phyloP scores from a whole-genome alignment of 345 rosid genomes.

The Gossypium thurberi region DNA sequence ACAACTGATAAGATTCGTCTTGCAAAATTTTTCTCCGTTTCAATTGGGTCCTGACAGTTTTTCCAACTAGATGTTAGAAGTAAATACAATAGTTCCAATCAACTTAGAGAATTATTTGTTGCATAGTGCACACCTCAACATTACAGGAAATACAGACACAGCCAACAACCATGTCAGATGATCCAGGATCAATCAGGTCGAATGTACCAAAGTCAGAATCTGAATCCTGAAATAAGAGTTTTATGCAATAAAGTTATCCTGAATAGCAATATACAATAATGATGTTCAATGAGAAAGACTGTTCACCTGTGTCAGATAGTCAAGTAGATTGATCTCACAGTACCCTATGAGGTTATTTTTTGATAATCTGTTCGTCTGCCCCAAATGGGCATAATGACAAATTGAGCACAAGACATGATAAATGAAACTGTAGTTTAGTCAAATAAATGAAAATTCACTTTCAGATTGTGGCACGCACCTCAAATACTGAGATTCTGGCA shows the following conservation, averaged over 20 bases:
- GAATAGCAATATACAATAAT: slow-evolving; percentile 3
- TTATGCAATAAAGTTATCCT: slow-evolving; percentile 4
- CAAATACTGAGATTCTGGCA: slow-evolving; percentile 76
- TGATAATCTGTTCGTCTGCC: slow-evolving; percentile 78
- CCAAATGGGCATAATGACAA: slow-evolving; percentile 11
- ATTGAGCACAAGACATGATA: not conserved
- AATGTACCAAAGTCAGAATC: slow-evolving; percentile 38
- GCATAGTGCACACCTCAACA: slow-evolving; percentile 55
- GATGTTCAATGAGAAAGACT: slow-evolving; percentile 1
- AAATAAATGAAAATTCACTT: not conserved
- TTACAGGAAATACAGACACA: slow-evolving; percentile 62
- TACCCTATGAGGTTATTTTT: slow-evolving; percentile 77
- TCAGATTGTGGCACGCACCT: slow-evolving; percentile 40
- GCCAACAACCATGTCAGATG: slow-evolving; percentile 56
- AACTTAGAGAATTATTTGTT: not conserved
- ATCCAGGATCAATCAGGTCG: slow-evolving; percentile 64
- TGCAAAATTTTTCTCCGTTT: slow-evolving; percentile 81
- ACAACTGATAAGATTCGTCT: slow-evolving; percentile 76
- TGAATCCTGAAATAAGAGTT: slow-evolving; percentile 45
- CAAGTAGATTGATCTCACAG: slow-evolving; percentile 73
- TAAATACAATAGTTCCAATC: slow-evolving; percentile 1
- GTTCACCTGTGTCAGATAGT: slow-evolving; percentile 55
- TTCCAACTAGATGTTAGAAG: slow-evolving; percentile 18
- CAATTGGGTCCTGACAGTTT: slow-evolving; percentile 68
- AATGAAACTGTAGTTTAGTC: not conserved